Percentiles rank a stretch among this genome's conserved stretches.
Conservation (phyloP, 768 basidiomycete species). For the Mycena galericulata region DNA sequence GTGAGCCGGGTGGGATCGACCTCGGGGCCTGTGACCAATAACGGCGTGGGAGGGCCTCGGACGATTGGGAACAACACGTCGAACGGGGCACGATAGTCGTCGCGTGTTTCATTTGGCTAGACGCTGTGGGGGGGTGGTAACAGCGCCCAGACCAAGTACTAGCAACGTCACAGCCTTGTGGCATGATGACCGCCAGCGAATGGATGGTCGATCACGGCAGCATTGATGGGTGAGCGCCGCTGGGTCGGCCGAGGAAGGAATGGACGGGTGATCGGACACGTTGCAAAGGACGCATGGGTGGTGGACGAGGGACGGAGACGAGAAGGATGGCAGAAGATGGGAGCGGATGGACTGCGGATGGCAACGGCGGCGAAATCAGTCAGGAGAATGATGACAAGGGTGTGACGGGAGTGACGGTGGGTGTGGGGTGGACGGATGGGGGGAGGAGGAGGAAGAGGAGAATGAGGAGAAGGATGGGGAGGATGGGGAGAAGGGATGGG, state of each 20-base stretch:
- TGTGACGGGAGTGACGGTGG: not conserved
- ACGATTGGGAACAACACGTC: constrained; percentile 1
- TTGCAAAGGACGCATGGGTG: not conserved
- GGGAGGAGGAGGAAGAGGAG: not conserved
- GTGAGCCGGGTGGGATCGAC: constrained; percentile 37
- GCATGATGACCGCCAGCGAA: constrained; percentile 34
- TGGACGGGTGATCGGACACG: constrained; percentile 14
- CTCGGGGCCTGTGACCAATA: constrained; percentile 27
- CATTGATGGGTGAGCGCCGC: constrained; percentile 23
- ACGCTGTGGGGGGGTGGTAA: constrained; percentile 17
- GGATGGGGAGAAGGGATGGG: too few relatives aligned
- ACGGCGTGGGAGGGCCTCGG: constrained; percentile 30
- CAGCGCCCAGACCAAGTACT: constrained; percentile 30
- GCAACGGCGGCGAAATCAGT: constrained; percentile 8
- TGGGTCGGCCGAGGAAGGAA: constrained; percentile 26
- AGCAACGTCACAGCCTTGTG: constrained; percentile 34
- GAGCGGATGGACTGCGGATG: constrained; percentile 25
- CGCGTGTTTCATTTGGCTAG: constrained; percentile 33
- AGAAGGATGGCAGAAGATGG: not conserved
- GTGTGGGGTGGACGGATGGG: not conserved
- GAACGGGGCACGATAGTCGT: constrained; percentile 29
- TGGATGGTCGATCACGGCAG: constrained; percentile 27
- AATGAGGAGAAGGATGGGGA: not conserved
- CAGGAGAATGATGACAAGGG: constrained; percentile 4
- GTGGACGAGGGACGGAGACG: constrained; percentile 58